phyloP scores from a whole-genome alignment of 768 basidiomycete genomes.

The Zangia roseola region DNA sequence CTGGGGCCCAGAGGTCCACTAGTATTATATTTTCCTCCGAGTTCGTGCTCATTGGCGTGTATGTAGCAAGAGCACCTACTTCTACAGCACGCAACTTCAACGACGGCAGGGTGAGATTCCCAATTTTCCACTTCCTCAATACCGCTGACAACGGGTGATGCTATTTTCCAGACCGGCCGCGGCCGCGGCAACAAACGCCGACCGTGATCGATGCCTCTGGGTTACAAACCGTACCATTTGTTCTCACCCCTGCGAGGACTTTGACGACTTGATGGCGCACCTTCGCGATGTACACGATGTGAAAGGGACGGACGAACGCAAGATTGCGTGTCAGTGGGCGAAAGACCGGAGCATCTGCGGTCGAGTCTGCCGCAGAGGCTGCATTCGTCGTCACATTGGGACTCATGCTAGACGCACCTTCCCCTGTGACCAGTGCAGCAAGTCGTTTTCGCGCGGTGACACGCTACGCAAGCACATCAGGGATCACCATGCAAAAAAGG shows the following conservation, averaged over 20 bases:
- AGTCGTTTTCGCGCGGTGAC: conserved; percentile 5
- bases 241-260: not conserved
- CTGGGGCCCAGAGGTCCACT: conserved; percentile 9
- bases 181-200: not conserved
- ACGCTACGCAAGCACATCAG: conserved; percentile 1
- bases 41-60: not conserved
- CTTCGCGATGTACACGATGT: not conserved
- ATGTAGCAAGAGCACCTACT: conserved; percentile 6
- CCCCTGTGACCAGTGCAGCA: not conserved
- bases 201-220: conserved; percentile 3
- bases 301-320: not conserved
- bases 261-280: conserved; percentile 9
- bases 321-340: conserved; percentile 6
- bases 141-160: too few relatives aligned
- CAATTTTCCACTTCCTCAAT: not conserved
- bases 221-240: not conserved
- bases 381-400: conserved; percentile 4
- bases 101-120: too few relatives aligned
- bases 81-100: not conserved
- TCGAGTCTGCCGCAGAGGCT: not conserved
- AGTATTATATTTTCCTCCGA: not conserved
- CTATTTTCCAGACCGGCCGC: not conserved
- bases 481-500: not conserved
- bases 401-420: not conserved
- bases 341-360: not conserved